phyloP scores from a whole-genome alignment of 345 rosid genomes.

The Rhodomyrtus tomentosa region DNA sequence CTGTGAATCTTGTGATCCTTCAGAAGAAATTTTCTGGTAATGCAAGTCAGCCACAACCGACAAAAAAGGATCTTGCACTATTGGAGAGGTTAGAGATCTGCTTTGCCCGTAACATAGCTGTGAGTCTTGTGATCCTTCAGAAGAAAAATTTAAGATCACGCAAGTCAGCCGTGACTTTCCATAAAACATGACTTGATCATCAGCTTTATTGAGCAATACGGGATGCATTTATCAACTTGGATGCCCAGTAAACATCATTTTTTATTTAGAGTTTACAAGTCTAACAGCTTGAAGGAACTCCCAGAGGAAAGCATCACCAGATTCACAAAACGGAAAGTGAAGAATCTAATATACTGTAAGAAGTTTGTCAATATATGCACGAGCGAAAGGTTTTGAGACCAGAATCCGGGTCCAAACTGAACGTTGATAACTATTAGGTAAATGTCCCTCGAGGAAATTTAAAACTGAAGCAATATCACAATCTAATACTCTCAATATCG shows the following conservation, averaged over 20 bases:
- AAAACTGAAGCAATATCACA: not conserved
- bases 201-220: not conserved
- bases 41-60: constrained; percentile 23
- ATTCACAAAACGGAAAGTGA: not conserved
- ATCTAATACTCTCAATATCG: not conserved
- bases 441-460: not conserved
- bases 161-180: constrained; percentile 12
- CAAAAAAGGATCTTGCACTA: constrained; percentile 55
- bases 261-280: not conserved
- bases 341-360: not conserved
- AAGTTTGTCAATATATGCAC: not conserved
- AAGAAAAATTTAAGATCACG: not conserved
- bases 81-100: constrained; percentile 56
- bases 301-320: not conserved
- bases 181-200: not conserved
- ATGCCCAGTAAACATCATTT: not conserved
- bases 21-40: not conserved
- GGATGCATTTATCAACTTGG: not conserved
- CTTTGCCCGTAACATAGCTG: constrained; percentile 61
- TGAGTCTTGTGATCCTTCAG: constrained; percentile 1
- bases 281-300: not conserved
- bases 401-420: not conserved
- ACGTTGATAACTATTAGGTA: not conserved
- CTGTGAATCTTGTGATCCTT: constrained; percentile 3
- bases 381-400: not conserved